Percentiles rank a stretch among this genome's conserved stretches.
Evolutionary conservation across 345 rosid genomes (phyloP).

Genomic region (Theobroma cacao): DNA sequence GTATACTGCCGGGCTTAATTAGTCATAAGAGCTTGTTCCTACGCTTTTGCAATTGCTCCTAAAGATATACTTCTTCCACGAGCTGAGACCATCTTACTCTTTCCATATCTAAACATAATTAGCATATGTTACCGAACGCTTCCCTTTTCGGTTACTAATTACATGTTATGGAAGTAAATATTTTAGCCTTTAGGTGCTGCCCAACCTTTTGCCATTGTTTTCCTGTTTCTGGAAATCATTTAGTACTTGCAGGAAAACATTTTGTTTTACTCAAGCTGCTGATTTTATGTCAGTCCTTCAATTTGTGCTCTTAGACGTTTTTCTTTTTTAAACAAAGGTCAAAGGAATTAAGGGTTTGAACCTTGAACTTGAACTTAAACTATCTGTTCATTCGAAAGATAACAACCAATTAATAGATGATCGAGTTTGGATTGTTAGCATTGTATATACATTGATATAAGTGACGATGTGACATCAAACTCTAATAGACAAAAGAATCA

Average conservation of each 20-base stretch:
- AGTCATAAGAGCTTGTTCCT: neutral
- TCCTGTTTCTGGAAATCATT: neutral
- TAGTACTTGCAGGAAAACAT: too few relatives aligned
- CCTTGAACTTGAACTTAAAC: neutral
- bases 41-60: neutral
- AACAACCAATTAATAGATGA: neutral
- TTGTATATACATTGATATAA: neutral
- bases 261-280: neutral
- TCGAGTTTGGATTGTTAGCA: neutral
- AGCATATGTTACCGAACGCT: neutral
- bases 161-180: neutral
- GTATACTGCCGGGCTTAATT: too few relatives aligned
- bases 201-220: neutral
- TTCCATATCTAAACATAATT: neutral
- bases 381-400: neutral
- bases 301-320: neutral
- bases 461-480: neutral
- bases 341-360: neutral
- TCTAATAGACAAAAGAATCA: neutral
- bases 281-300: neutral
- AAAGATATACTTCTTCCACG: neutral
- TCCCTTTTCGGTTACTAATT: neutral
- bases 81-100: conserved; percentile 1
- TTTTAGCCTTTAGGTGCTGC: neutral
- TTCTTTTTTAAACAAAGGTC: too few relatives aligned